Percentiles rank a stretch among this genome's conserved stretches.
Conservation (phyloP, 1,139 yeast genomes). For the Zygosaccharomyces pseudobailii region DNA sequence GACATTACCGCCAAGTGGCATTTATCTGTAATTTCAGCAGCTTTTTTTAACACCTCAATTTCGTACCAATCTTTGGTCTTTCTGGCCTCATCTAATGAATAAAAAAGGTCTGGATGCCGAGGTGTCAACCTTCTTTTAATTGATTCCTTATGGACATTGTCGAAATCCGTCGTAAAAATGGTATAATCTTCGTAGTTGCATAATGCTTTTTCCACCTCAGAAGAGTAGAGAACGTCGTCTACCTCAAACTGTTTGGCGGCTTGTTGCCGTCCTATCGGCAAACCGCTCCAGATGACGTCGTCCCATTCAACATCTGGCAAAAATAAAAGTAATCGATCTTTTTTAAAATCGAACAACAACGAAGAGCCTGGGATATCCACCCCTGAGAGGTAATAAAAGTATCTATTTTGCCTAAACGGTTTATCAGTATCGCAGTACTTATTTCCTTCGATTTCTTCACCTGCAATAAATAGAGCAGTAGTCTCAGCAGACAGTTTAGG, state of each 20-base stretch:
- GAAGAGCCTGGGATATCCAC: slow-evolving; percentile 74
- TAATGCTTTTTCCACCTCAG: slow-evolving; percentile 41
- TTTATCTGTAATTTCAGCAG: slow-evolving; percentile 78
- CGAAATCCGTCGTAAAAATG: slow-evolving; percentile 40
- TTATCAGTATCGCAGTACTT: slow-evolving; percentile 78
- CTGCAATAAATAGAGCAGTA: slow-evolving; percentile 55
- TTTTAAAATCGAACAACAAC: slow-evolving; percentile 51
- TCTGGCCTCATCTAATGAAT: slow-evolving; percentile 83
- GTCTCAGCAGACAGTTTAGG: slow-evolving; percentile 19
- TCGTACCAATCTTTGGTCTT: slow-evolving; percentile 81
- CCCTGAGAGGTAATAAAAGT: slow-evolving; percentile 86
- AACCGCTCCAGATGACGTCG: slow-evolving; percentile 95
- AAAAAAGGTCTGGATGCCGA: slow-evolving; percentile 49
- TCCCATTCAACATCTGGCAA: slow-evolving; percentile 81
- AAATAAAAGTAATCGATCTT: slow-evolving; percentile 61
- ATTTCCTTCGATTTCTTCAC: slow-evolving; percentile 56
- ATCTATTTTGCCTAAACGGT: slow-evolving; percentile 83
- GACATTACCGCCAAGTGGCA: slow-evolving; percentile 92
- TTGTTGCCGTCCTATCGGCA: slow-evolving; percentile 66
- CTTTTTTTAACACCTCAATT: slow-evolving; percentile 67
- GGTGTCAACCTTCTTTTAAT: slow-evolving; percentile 38
- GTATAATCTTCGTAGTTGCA: slow-evolving; percentile 21
- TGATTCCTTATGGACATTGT: slow-evolving; percentile 30
- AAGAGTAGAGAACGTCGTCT: slow-evolving; percentile 67
- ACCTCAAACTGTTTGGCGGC: slow-evolving; percentile 68